Percentiles rank a stretch among this genome's conserved stretches.
phyloP scores from a whole-genome alignment of 495 filamentous ascomycete species.

The Aspergillus biplanus region DNA sequence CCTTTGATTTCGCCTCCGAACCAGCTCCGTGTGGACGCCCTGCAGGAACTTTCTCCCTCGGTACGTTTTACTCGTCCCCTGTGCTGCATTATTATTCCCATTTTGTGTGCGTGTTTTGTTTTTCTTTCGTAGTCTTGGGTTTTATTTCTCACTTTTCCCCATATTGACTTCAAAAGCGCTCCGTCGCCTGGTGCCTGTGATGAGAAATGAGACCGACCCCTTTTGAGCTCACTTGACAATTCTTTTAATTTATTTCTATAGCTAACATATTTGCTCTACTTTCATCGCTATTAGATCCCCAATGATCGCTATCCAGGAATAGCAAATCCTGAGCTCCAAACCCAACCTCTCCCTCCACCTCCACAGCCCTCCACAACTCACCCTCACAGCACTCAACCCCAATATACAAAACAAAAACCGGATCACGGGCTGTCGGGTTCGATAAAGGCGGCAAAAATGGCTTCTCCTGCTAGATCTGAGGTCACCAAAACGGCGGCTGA shows the following conservation, averaged over 20 bases:
- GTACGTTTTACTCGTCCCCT: constrained; percentile 17
- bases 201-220: too few relatives aligned
- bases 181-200: too few relatives aligned
- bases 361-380: constrained; percentile 6
- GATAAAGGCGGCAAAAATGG: constrained; percentile 11
- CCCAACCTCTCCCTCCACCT: constrained; percentile 3
- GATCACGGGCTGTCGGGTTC: background rate
- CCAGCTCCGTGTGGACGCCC: constrained; percentile 1
- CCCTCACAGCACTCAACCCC: background rate
- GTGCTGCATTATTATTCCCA: background rate
- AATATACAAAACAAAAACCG: background rate
- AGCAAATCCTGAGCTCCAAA: constrained; percentile 7
- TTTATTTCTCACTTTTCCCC: background rate
- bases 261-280: background rate
- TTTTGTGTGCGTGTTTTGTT: background rate
- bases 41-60: constrained; percentile 10
- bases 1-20: constrained; percentile 1
- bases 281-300: constrained; percentile 17
- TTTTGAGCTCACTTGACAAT: too few relatives aligned
- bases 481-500: too few relatives aligned
- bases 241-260: too few relatives aligned
- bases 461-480: constrained; percentile 6
- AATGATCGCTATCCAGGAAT: constrained; percentile 9
- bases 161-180: too few relatives aligned
- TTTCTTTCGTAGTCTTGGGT: background rate